A percentile compares a stretch with the other conserved stretches of the same genome.
Conservation (phyloP, 164 flowering plant genomes). For the Vitis riparia region DNA sequence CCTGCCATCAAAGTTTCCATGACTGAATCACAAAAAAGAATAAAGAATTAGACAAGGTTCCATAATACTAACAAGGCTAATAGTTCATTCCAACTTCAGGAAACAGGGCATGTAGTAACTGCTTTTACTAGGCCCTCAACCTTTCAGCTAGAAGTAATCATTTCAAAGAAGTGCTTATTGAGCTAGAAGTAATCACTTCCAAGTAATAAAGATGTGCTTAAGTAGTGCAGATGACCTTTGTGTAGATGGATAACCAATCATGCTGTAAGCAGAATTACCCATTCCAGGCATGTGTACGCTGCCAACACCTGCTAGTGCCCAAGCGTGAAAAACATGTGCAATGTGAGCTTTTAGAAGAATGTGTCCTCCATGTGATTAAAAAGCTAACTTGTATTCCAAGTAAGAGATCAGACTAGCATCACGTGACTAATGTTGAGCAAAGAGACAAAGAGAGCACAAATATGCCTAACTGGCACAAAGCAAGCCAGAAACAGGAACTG, state of each 20-base stretch:
- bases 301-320: constrained; percentile 98
- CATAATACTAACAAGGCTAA: not conserved
- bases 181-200: constrained; percentile 34
- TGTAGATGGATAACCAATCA: constrained; percentile 89
- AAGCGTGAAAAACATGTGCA: constrained; percentile 97
- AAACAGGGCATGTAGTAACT: constrained; percentile 25
- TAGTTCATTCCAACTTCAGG: constrained; percentile 18
- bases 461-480: no score
- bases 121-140: constrained; percentile 30
- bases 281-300: constrained; percentile 93
- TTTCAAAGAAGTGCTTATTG: constrained; percentile 15
- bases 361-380: constrained; percentile 57
- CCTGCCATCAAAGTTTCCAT: constrained; percentile 35
- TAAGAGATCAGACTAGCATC: constrained; percentile 11
- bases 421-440: constrained; percentile 7
- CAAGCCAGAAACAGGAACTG: not conserved
- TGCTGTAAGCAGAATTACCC: constrained; percentile 92
- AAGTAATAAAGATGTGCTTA: constrained; percentile 61
- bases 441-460: not conserved
- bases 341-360: constrained; percentile 67
- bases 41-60: constrained; percentile 1
- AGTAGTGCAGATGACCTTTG: constrained; percentile 97
- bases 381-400: constrained; percentile 23
- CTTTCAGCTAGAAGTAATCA: constrained; percentile 23
- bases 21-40: constrained; percentile 40